These are phyloP conservation scores for Fusarium sp. DNA, from an alignment of 2,329 filamentous ascomycete genomes.

Conservation along the genomic window DNA sequence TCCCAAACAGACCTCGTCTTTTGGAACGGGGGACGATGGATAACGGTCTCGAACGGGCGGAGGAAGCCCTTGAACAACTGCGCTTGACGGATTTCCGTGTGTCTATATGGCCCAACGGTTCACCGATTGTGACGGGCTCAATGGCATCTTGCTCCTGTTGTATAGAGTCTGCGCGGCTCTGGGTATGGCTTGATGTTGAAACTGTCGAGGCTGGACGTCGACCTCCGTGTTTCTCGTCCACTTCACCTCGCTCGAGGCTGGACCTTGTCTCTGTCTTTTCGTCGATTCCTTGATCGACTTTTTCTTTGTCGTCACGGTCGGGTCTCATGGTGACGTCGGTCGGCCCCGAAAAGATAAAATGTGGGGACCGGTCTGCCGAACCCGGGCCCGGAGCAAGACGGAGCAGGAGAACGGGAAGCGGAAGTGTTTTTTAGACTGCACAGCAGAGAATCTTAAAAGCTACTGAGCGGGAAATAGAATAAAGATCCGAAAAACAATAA, in stretches of 20 bases:
- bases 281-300: slow-evolving; percentile 1
- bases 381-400: slow-evolving; percentile 12
- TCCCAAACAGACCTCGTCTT: slow-evolving; percentile 79
- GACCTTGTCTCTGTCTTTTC: slow-evolving; percentile 28
- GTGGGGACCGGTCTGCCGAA: slow-evolving; percentile 32
- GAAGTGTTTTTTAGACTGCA: neutral
- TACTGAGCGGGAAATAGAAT: neutral
- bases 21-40: slow-evolving; percentile 58
- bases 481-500: neutral
- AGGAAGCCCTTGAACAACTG: slow-evolving; percentile 52
- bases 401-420: neutral
- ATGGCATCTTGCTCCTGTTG: slow-evolving; percentile 30
- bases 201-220: slow-evolving; percentile 25
- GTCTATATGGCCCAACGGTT: slow-evolving; percentile 39
- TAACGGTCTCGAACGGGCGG: slow-evolving; percentile 51
- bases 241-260: slow-evolving; percentile 26
- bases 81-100: slow-evolving; percentile 33
- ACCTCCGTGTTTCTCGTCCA: neutral
- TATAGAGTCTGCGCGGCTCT: slow-evolving; percentile 11
- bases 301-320: neutral
- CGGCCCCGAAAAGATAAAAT: slow-evolving; percentile 32
- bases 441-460: neutral
- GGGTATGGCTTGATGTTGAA: slow-evolving; percentile 19
- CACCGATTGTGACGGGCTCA: slow-evolving; percentile 38
- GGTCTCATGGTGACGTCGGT: slow-evolving; percentile 8